A percentile compares a stretch with the other conserved stretches of the same genome.
These are phyloP conservation scores for Triticum monococcum DNA, from an alignment of 176 grass and related monocot genomes.

Conservation along the genomic window DNA sequence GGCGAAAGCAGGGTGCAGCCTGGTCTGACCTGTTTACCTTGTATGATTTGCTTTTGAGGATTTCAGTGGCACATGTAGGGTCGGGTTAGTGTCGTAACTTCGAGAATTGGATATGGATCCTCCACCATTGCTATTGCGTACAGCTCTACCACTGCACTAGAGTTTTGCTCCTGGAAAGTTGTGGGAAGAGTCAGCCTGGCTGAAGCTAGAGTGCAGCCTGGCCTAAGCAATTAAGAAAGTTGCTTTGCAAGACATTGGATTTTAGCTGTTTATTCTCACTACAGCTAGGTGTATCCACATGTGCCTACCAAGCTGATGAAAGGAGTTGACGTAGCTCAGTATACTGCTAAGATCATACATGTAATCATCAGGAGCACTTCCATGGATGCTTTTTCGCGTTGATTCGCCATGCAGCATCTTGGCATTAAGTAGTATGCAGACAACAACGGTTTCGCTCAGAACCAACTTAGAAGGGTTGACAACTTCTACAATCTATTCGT, in stretches of 20 bases:
- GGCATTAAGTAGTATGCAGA: conserved; percentile 12
- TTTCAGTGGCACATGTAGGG: background rate
- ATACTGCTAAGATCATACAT: conserved; percentile 22
- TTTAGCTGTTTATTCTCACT: conserved; percentile 40
- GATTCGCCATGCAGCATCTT: background rate
- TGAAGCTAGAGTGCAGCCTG: conserved; percentile 36
- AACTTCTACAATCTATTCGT: background rate
- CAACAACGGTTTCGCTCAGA: background rate
- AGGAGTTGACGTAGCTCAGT: conserved; percentile 29
- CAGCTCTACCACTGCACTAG: background rate
- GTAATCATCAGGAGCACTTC: conserved; percentile 33
- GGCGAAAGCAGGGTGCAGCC: conserved; percentile 3
- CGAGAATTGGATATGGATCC: background rate
- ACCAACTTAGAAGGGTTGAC: background rate
- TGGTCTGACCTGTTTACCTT: conserved; percentile 7
- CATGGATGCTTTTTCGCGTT: conserved; percentile 14
- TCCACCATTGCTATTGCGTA: background rate
- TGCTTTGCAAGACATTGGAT: conserved; percentile 28
- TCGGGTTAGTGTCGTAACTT: background rate
- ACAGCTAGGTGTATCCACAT: conserved; percentile 37
- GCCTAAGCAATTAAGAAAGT: conserved; percentile 32
- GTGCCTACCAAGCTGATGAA: conserved; percentile 32
- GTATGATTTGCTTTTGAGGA: background rate
- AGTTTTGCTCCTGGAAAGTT: background rate
- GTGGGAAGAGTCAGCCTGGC: conserved; percentile 6